Percentiles rank a stretch among this genome's conserved stretches.
Evolutionary conservation across 345 rosid genomes (phyloP).

Genomic region (Adansonia digitata): DNA sequence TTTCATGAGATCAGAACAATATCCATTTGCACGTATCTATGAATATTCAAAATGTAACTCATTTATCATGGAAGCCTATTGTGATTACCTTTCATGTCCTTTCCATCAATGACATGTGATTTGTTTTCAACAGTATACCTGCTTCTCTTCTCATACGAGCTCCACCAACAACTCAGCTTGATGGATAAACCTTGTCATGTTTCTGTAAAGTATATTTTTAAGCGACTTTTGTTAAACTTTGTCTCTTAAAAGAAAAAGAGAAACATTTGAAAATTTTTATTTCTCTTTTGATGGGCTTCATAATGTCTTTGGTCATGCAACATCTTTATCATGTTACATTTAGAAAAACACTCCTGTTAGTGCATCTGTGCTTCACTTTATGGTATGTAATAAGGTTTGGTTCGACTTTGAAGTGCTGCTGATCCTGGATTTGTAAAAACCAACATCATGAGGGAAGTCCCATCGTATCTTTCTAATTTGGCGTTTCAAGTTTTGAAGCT

Average conservation of each 20-base stretch:
- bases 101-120: conserved; percentile 11
- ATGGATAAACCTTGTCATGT: conserved; percentile 41
- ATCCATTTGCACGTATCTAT: conserved; percentile 59
- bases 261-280: neutral
- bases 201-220: conserved; percentile 64
- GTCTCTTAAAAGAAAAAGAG: neutral
- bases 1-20: conserved; percentile 42
- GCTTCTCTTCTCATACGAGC: conserved; percentile 70
- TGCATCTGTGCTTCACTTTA: neutral
- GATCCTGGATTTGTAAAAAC: conserved; percentile 90
- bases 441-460: conserved; percentile 86
- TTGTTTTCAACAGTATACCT: conserved; percentile 52
- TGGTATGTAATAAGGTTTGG: conserved; percentile 8
- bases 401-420: conserved; percentile 47
- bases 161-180: conserved; percentile 53
- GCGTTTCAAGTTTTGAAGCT: conserved; percentile 45
- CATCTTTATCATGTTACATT: neutral
- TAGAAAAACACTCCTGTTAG: neutral
- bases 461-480: conserved; percentile 39
- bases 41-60: conserved; percentile 79
- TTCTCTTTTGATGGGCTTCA: neutral
- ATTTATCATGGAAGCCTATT: neutral
- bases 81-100: conserved; percentile 2
- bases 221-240: neutral
- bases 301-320: neutral